A percentile compares a stretch with the other conserved stretches of the same genome.
These are phyloP conservation scores for Tephrocybe sp. DNA, from an alignment of 768 basidiomycete species.

Conservation along the genomic window DNA sequence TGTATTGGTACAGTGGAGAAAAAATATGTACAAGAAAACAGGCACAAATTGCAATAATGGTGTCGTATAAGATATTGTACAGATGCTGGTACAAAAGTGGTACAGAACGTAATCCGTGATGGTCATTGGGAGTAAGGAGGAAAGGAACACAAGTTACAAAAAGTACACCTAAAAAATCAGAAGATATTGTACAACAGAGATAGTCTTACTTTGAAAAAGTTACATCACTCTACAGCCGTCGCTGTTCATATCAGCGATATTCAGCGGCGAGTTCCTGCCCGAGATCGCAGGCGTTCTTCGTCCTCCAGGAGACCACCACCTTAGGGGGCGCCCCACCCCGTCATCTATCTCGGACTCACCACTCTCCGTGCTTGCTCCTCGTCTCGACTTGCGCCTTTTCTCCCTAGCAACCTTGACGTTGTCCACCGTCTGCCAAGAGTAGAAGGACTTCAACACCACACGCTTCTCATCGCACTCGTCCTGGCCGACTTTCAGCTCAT, in stretches of 20 bases:
- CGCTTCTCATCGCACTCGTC: constrained; percentile 77
- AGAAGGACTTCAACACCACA: constrained; percentile 82
- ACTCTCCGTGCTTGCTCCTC: constrained; percentile 37
- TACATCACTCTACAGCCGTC: constrained; percentile 75
- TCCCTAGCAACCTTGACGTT: constrained; percentile 66
- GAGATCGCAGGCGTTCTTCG: constrained; percentile 30
- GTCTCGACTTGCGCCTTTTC: constrained; percentile 60
- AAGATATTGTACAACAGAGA: constrained; percentile 12
- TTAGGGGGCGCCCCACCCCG: constrained; percentile 20
- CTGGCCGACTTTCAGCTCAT: constrained; percentile 67
- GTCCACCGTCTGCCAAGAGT: constrained; percentile 86
- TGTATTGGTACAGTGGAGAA: constrained; percentile 3
- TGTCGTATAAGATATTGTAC: not conserved
- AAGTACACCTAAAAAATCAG: constrained; percentile 16
- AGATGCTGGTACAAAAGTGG: not conserved
- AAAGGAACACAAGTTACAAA: constrained; percentile 23
- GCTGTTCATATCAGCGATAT: constrained; percentile 45
- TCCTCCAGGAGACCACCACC: constrained; percentile 61
- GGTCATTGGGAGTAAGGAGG: constrained; percentile 9
- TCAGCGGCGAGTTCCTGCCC: constrained; percentile 51
- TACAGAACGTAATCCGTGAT: constrained; percentile 5
- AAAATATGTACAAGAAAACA: constrained; percentile 10
- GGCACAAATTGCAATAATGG: not conserved
- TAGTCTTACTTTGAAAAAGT: constrained; percentile 14
- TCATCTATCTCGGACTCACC: constrained; percentile 29